A percentile compares a stretch with the other conserved stretches of the same genome.
These are phyloP conservation scores for Ceratobasidium sp. DNA, from an alignment of 1,284 basidiomycete species.

Conservation along the genomic window DNA sequence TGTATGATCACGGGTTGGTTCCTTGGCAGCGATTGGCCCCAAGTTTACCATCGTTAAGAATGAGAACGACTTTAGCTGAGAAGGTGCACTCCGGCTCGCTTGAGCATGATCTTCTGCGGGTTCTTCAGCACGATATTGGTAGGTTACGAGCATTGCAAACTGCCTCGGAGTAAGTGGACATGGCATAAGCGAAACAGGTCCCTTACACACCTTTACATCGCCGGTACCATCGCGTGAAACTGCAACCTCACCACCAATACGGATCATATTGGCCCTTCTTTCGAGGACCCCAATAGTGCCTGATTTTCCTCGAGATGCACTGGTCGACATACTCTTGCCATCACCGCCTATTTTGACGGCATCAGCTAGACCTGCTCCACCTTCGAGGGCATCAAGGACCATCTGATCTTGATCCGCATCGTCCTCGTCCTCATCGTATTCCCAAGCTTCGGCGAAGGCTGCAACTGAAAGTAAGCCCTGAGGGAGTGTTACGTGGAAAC, in stretches of 20 bases:
- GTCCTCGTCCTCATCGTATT: constrained; percentile 88
- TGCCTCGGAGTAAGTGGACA: constrained; percentile 58
- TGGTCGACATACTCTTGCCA: constrained; percentile 51
- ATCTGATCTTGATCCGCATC: constrained; percentile 70
- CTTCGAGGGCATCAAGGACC: constrained; percentile 59
- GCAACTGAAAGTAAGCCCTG: constrained; percentile 67
- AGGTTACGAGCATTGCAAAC: constrained; percentile 93
- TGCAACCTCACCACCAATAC: constrained; percentile 85
- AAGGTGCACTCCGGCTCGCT: constrained; percentile 56
- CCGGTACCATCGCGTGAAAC: constrained; percentile 81
- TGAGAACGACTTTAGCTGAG: constrained; percentile 85
- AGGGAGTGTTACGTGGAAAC: constrained; percentile 47
- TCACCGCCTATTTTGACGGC: constrained; percentile 48
- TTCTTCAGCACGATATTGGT: constrained; percentile 92
- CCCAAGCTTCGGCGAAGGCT: constrained; percentile 94
- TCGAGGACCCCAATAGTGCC: constrained; percentile 83
- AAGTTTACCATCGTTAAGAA: constrained; percentile 87
- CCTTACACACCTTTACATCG: constrained; percentile 72
- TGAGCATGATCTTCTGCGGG: constrained; percentile 68
- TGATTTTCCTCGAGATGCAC: constrained; percentile 58
- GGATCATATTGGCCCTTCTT: constrained; percentile 86
- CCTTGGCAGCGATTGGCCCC: constrained; percentile 66
- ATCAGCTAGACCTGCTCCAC: constrained; percentile 50
- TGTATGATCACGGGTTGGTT: constrained; percentile 1
- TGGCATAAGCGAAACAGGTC: not conserved